Base-by-base conservation (phyloP, 345 rosid genomes). In the Lumnitzera racemosa region DNA sequence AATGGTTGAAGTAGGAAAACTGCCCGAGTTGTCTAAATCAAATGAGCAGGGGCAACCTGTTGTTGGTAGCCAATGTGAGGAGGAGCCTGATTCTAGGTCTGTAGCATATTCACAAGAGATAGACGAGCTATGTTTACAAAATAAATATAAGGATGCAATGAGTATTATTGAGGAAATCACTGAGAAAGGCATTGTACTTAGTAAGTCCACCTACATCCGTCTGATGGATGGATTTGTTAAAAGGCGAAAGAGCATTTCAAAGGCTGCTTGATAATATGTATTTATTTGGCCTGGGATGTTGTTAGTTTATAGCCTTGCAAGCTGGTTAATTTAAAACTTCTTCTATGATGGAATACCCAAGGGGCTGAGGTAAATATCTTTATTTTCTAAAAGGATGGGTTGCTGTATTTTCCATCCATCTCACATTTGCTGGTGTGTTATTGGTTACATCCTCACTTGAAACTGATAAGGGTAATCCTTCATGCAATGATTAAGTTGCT, bases 81-180 rank as follows among this genome's bases (percentile, higher is more conserved):
- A 67, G 64, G 81, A 77, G 72, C 29, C 62, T 58, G 79, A 74
- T 63, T 58, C 53, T 53, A 72, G 74, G 67, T 68, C 72, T 55
- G 24, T 74, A 70, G 74, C 78, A 14, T 72, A 73, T 59, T 82
- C 95, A 0, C 84, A 82, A 67, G 68, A 82, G 64, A 87, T 87
- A 59, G 79, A 65, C 64, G 86, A 85, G 43, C 82, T 87, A n/a
- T 92, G 92, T 62, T 63, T 62, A 56, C 81, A 72, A 57, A 80
- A 88, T 66, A 87, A 64, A 65, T 85, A 68, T 70, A 86, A 80
- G 67, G 86, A 77, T 69, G 75, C 83, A 54, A 70, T 81, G 77
- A 50, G 69, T 27, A 70, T 72, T 24, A 77, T 68, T 64, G 63
- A 62, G 46, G 75, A 75, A 67, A 53, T 81, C 57, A 72, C 52